These are phyloP conservation scores for Lenzites betulinus DNA, from an alignment of 768 basidiomycete species.

Conservation along the genomic window DNA sequence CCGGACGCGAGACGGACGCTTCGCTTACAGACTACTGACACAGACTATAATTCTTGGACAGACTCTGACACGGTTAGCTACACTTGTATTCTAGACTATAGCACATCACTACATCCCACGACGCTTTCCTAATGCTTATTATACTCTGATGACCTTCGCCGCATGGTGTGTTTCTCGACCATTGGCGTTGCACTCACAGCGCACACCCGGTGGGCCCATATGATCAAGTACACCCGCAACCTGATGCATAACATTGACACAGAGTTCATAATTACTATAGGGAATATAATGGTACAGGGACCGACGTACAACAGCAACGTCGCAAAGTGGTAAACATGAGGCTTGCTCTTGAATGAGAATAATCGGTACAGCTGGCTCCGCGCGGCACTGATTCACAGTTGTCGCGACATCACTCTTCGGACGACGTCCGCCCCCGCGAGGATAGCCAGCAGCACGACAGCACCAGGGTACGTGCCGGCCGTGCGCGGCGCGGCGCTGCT, in stretches of 20 bases:
- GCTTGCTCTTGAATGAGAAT: background rate
- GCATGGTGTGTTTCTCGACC: no score
- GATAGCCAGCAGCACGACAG: constrained; percentile 4
- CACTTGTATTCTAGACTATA: background rate
- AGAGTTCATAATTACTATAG: background rate
- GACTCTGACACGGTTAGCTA: background rate
- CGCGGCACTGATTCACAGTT: constrained; percentile 1
- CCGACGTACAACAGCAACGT: background rate
- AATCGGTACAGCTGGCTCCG: no score
- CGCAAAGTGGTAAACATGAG: background rate
- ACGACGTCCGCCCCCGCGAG: constrained; percentile 6
- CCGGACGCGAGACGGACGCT: background rate
- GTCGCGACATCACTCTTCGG: background rate
- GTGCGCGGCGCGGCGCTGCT: constrained; percentile 18
- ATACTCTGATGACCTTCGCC: background rate
- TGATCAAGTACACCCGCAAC: background rate
- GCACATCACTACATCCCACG: background rate
- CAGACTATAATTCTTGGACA: constrained; percentile 5
- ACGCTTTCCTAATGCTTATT: background rate
- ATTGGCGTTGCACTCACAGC: no score
- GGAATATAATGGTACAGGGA: background rate
- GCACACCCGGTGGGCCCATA: background rate
- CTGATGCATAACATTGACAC: background rate
- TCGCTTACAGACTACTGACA: background rate
- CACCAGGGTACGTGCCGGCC: constrained; percentile 5